Conservation (phyloP, 139 green algal species). For the Edaphochlamys debaryana region DNA sequence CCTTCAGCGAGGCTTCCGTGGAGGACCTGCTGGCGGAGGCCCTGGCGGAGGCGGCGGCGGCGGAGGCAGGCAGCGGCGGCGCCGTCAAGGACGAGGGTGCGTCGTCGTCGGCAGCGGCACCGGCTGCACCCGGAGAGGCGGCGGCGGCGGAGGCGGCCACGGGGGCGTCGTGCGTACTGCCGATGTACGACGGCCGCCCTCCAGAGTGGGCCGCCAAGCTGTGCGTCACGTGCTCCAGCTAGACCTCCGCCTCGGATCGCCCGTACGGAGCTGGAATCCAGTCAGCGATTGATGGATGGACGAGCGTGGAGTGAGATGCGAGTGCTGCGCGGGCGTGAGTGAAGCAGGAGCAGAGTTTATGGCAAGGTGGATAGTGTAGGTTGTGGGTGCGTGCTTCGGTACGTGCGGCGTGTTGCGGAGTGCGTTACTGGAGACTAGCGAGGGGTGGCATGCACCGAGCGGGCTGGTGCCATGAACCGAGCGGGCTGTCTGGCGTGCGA, state of each 20-base stretch:
- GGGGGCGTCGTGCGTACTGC: slow-evolving; percentile 27
- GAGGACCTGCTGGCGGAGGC: neutral
- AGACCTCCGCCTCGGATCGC: slow-evolving; percentile 15
- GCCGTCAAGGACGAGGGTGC: neutral
- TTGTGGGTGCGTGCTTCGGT: too few species aligned
- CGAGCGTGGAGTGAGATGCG: too few species aligned
- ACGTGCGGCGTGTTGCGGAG: too few species aligned
- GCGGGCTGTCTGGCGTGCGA: too few species aligned
- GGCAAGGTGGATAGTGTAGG: too few species aligned
- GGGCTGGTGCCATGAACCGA: too few species aligned
- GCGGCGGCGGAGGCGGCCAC: neutral
- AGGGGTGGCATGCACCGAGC: too few species aligned
- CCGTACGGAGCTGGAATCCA: too few species aligned
- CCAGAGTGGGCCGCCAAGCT: slow-evolving; percentile 54
- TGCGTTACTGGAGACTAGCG: too few species aligned
- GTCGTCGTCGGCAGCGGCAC: neutral
- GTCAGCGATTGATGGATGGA: too few species aligned
- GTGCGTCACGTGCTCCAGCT: slow-evolving; percentile 64
- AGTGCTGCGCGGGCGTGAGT: too few species aligned
- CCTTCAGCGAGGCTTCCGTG: slow-evolving; percentile 53
- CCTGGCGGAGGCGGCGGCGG: neutral
- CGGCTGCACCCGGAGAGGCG: neutral
- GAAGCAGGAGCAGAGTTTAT: too few species aligned
- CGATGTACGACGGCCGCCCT: slow-evolving; percentile 51
- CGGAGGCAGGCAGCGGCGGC: neutral